Evolutionary conservation across 73 alveolate genomes (phyloP).

Genomic region (Paramecium octaurelia): DNA sequence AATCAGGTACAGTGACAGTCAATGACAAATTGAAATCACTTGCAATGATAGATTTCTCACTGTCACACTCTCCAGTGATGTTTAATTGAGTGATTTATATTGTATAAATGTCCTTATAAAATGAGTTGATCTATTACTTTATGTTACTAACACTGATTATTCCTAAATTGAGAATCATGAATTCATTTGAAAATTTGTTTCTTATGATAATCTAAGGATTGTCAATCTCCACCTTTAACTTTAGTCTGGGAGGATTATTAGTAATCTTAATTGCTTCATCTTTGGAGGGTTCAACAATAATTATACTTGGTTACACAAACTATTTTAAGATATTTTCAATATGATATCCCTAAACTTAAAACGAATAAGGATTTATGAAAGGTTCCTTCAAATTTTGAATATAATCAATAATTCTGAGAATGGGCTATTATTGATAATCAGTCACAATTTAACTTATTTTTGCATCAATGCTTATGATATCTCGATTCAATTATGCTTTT

Average conservation of each 20-base stretch:
- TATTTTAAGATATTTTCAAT: not conserved
- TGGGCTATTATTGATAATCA: not conserved
- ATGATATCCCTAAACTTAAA: not conserved
- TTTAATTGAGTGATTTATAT: not conserved
- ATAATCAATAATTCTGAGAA: slow-evolving; percentile 8
- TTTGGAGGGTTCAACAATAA: not conserved
- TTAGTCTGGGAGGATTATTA: not conserved
- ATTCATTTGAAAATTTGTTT: not conserved
- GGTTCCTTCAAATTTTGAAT: not conserved
- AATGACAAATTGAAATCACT: not conserved
- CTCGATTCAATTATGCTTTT: not conserved
- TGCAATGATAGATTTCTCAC: not conserved
- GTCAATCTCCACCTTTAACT: not conserved
- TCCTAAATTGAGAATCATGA: not conserved
- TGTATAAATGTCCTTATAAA: not conserved
- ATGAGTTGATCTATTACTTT: not conserved
- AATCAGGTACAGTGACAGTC: not conserved
- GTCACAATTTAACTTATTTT: not conserved
- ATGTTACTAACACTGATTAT: not conserved
- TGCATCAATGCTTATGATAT: not conserved
- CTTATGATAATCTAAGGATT: not conserved
- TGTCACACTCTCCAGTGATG: not conserved
- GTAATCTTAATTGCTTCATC: not conserved
- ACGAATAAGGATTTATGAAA: not conserved
- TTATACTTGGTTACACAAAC: not conserved